Evolutionary conservation across 1,284 basidiomycete species (phyloP), one percentile per base, ranked within the genome.

Genomic region (Ceratobasidium sp.): DNA sequence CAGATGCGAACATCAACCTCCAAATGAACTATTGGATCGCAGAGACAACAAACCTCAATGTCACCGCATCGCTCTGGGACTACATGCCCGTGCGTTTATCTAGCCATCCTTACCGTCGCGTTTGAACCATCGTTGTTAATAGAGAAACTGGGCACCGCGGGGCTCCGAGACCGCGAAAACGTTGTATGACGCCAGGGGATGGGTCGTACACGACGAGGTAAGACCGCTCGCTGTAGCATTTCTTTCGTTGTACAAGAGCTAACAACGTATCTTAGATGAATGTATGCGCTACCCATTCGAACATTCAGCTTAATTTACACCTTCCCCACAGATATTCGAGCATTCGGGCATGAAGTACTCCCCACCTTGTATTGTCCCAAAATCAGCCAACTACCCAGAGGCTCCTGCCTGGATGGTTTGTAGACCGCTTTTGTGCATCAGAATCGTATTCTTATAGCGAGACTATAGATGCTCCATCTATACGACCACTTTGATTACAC

Each of bases 1-100:
- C 51, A 93, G 92, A 94, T 82, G 88, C 92, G 26, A 93, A 94
- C 80, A 92, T 94, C 79, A 94, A 94, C 81, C 86, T 92, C 58
- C 93, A 94, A 83, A 94, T 93, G 93, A 94, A 93, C 82, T 93
- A 93, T 82, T 94, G 93, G 93, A 87, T 87, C 77, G 92, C 92
- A 5, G 92, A 94, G 82, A 89, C 90, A 85, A 92, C 90, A 9
- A 89, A 89, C 79, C 85, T 94, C 80, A 86, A 92, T 80, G 88
- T 92, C 20, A 87, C 89, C 0, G 82, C 84, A 20, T 86, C 91
- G 0, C 81, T 94, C 26, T 94, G 92, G 81, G 86, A 93, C 81
- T 94, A 92, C 80, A 88, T 94, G 61, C 88, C 93, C 87, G 92
- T 92, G 64, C 18, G 83, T 75, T 44, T 26, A 5, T 39, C 10